Base-by-base conservation (phyloP, 2,329 filamentous ascomycete genomes). In the Boeremia lycopersici region DNA sequence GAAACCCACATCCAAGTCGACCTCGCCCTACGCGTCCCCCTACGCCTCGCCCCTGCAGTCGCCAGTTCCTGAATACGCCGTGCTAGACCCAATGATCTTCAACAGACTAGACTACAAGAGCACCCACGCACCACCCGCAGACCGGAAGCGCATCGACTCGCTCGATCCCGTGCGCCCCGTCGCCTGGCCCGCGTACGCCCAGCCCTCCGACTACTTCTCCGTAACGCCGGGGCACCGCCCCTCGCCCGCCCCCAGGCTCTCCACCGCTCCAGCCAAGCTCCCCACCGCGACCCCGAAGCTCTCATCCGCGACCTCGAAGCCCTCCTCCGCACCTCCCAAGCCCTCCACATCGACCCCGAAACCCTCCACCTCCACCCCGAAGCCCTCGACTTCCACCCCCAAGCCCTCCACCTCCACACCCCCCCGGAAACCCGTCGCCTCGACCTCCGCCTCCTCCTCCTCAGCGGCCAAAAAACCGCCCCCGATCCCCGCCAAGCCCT, bases 41-140 rank as follows among this genome's bases (percentile, higher is more conserved):
- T 59, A 61, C 40, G 53, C 62, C 13, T 67, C 67, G 4, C 68
- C 72, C 5, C 28, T 64, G 23, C 53, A 57, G 9, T 70, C 68
- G 8, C 65, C 68, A 13, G 49, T 71, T 3, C 63, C 63, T 11
- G 57, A 62, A 26, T 71, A 70, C 48, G 61, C 65, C 11, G 53
- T 62, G 17, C 49, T 67, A 26, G 67, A 69, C 28, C 66, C 67
- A 12, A 55, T 68, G 47, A 47, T 56, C 5, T 31, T 39, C 8
- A 26, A 34, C 19, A 46, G 29, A 35, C 6, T 30, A 34, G 53
- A 56, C 33, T 34, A 48, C 13, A 56, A 43, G 13, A 47, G 7
- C 38, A 29, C 38, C 6, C 19, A 28, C 38, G 19, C 17, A 35
- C 31, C 19, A 23, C 12, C 36, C 36, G 4, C 10, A 11, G 60